Base-by-base conservation (phyloP, 2,329 filamentous ascomycete species). In the Alternaria sp. region DNA sequence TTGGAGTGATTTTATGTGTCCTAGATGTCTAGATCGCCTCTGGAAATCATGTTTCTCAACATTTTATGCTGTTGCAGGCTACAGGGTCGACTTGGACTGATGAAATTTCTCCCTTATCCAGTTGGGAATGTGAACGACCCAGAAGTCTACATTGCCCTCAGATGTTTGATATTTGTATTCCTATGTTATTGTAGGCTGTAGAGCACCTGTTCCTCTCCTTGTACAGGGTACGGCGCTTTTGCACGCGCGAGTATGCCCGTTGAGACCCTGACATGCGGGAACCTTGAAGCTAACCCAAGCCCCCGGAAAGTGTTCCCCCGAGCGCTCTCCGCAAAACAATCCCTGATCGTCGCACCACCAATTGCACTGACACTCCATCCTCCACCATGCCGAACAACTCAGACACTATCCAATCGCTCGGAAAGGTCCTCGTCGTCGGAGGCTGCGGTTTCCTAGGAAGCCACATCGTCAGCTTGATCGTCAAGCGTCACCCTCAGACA, bases 371-470 rank as follows among this genome's bases (percentile, higher is more conserved):
- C 57, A 54, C 49, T 45, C 63, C 66, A 67, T 50, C 25, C 12
- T 49, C 8, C 30, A 62, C 59, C 50, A 74, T 71, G 71, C 66
- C 71, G 58, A 55, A 53, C n/a, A 57, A 53, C 18, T 56, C 65
- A 50, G 63, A 67, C 51, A 58, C 61, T 9, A 67, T 68, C 12
- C 68, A 73, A 21, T 79, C 80, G 3, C 76, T 84, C 37, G 83
- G 83, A 49, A 81, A 83, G 64, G 82, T 84, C 55, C 73, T 85
- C 18, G 81, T 86, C 25, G 80, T 84, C 26, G 84, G 84, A 57
- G 84, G 84, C 53, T 84, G 83, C 61, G 84, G 85, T 21, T 86
- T 86, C 66, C 75, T 87, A 6, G 85, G 85, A 30, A 76, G 81
- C 63, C 83, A 85, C 71, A 84, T 87, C 61, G 84, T 86, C 57